A percentile compares a stretch with the other conserved stretches of the same genome.
phyloP scores from a whole-genome alignment of 116 monocot genomes.

The Phalaenopsis hybrid region DNA sequence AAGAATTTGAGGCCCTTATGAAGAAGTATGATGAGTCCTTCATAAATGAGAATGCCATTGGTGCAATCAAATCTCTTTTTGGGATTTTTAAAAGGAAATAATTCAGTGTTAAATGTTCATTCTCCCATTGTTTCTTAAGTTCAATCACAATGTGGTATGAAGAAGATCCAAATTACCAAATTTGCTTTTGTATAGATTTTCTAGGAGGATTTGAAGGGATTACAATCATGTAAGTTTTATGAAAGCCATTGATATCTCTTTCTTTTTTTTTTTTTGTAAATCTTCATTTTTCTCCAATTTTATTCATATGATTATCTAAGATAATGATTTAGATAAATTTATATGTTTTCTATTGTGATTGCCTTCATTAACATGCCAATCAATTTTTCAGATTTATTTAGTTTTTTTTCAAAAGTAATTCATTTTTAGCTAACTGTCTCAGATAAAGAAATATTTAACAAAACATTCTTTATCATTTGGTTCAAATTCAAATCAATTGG shows the following conservation, averaged over 20 bases:
- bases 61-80: slow-evolving; percentile 88
- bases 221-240: neutral
- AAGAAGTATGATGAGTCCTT: slow-evolving; percentile 93
- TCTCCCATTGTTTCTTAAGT: neutral
- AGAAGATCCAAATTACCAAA: neutral
- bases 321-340: too few relatives aligned
- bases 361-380: too few relatives aligned
- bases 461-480: too few relatives aligned
- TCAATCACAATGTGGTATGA: neutral
- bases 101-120: neutral
- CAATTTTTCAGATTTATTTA: too few relatives aligned
- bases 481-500: too few relatives aligned
- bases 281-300: too few relatives aligned
- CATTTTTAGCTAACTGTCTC: too few relatives aligned
- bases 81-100: slow-evolving; percentile 60
- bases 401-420: too few relatives aligned
- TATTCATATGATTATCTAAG: too few relatives aligned
- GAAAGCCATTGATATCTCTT: neutral
- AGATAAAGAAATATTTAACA: too few relatives aligned
- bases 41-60: slow-evolving; percentile 87
- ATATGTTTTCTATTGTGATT: too few relatives aligned
- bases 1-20: slow-evolving; percentile 63
- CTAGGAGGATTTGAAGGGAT: neutral
- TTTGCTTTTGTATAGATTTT: neutral
- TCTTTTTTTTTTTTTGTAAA: too few relatives aligned